Evolutionary conservation across 1,284 basidiomycete genomes (phyloP).

Genomic region (Ceratobasidium sp.): DNA sequence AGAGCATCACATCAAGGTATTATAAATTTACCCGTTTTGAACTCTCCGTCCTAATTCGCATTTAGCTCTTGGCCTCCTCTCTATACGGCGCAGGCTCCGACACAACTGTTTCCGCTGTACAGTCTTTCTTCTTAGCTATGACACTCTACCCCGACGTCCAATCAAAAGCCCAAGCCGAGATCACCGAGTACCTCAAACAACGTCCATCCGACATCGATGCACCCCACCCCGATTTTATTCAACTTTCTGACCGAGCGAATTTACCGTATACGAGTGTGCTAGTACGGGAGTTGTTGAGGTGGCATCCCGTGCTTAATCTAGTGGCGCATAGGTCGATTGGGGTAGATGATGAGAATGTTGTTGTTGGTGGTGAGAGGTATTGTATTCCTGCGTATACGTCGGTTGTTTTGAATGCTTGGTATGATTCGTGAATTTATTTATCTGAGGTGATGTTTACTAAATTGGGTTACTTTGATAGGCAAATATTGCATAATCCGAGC

Average conservation of each 20-base stretch:
- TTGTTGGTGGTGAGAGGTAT: constrained; percentile 33
- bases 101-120: constrained; percentile 41
- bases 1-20: constrained; percentile 54
- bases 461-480: constrained; percentile 8
- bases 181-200: constrained; percentile 9
- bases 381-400: constrained; percentile 35
- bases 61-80: constrained; percentile 51
- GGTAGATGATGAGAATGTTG: constrained; percentile 28
- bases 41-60: neutral
- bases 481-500: constrained; percentile 80
- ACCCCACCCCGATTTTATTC: constrained; percentile 29
- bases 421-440: neutral
- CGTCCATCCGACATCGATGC: neutral
- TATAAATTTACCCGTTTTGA: neutral
- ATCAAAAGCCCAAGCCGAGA: constrained; percentile 31
- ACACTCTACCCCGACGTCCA: constrained; percentile 40
- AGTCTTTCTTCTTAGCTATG: constrained; percentile 43
- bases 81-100: constrained; percentile 54
- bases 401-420: constrained; percentile 35
- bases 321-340: constrained; percentile 4
- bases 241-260: constrained; percentile 17
- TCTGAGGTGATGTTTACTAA: neutral
- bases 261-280: constrained; percentile 30
- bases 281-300: constrained; percentile 32
- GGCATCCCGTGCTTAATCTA: constrained; percentile 34